Percentiles rank a stretch among this genome's conserved stretches.
These are phyloP conservation scores for Phytophthora hybrid DNA, from an alignment of 352 stramenopile genomes.

Conservation along the genomic window DNA sequence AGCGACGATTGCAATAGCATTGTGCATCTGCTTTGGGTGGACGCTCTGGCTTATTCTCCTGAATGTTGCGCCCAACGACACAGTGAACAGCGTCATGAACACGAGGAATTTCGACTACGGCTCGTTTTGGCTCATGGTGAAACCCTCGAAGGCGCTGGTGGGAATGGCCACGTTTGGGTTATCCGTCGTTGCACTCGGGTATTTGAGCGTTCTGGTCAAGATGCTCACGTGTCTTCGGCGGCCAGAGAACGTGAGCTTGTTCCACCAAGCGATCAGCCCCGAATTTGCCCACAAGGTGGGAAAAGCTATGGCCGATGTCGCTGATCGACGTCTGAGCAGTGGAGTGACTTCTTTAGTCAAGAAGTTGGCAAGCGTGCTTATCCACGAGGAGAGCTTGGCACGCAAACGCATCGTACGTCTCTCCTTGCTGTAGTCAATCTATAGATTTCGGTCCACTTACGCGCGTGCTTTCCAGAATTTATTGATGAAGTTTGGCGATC, in stretches of 20 bases:
- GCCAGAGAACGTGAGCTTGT: neutral
- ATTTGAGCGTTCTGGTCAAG: constrained; percentile 9
- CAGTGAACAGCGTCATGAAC: constrained; percentile 33
- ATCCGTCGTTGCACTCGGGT: constrained; percentile 8
- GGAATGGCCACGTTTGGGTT: constrained; percentile 6
- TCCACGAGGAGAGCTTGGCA: neutral
- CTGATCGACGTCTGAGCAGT: neutral
- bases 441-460: neutral
- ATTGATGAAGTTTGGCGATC: constrained; percentile 19
- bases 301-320: neutral
- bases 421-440: neutral
- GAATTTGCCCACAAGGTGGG: neutral
- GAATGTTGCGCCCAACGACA: constrained; percentile 29
- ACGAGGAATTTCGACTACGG: constrained; percentile 31
- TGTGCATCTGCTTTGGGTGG: constrained; percentile 22
- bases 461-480: constrained; percentile 10
- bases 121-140: constrained; percentile 32
- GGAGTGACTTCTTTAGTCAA: neutral
- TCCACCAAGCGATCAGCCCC: neutral
- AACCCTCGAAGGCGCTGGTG: constrained; percentile 2
- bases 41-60: constrained; percentile 34
- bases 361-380: neutral
- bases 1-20: constrained; percentile 3
- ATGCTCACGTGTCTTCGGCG: neutral
- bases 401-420: constrained; percentile 5